A percentile compares a stretch with the other conserved stretches of the same genome.
phyloP scores from a whole-genome alignment of 1,284 basidiomycete species.

The Fomitopsis pinicola region DNA sequence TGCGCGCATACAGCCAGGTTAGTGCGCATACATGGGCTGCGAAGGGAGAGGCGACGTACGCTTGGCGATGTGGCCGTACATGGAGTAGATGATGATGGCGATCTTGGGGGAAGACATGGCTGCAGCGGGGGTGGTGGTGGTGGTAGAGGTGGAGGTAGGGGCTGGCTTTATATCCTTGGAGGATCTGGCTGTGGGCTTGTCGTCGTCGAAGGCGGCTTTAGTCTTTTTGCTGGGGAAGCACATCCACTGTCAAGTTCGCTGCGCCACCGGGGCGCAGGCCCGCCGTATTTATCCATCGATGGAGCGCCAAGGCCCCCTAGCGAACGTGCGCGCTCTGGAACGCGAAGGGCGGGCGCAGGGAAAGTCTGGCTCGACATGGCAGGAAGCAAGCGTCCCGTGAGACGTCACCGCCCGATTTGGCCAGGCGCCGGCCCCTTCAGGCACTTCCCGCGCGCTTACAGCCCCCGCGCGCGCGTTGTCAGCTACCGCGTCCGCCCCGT shows the following conservation, averaged over 20 bases:
- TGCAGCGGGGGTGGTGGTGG: constrained; percentile 10
- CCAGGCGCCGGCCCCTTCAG: background rate
- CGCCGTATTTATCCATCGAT: constrained; percentile 1
- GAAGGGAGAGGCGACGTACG: constrained; percentile 37
- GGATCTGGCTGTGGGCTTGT: constrained; percentile 13
- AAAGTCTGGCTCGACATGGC: background rate
- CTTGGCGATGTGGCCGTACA: constrained; percentile 78
- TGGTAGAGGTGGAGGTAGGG: constrained; percentile 10
- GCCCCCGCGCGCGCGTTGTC: background rate
- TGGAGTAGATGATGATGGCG: constrained; percentile 80
- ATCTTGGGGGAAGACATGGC: constrained; percentile 48
- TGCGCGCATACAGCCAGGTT: constrained; percentile 21
- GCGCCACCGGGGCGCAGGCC: background rate
- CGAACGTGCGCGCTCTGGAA: background rate
- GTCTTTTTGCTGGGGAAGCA: constrained; percentile 39
- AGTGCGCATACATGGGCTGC: background rate
- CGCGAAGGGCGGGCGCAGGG: background rate
- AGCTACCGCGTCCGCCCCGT: background rate
- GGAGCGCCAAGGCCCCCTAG: background rate
- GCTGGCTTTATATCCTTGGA: constrained; percentile 11
- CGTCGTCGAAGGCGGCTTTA: constrained; percentile 31
- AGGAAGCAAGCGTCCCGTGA: background rate
- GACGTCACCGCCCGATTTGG: background rate
- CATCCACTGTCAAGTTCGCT: constrained; percentile 24
- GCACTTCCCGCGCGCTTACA: background rate